phyloP scores from a whole-genome alignment of 2,329 filamentous ascomycete species.

The Claviceps maximensis region DNA sequence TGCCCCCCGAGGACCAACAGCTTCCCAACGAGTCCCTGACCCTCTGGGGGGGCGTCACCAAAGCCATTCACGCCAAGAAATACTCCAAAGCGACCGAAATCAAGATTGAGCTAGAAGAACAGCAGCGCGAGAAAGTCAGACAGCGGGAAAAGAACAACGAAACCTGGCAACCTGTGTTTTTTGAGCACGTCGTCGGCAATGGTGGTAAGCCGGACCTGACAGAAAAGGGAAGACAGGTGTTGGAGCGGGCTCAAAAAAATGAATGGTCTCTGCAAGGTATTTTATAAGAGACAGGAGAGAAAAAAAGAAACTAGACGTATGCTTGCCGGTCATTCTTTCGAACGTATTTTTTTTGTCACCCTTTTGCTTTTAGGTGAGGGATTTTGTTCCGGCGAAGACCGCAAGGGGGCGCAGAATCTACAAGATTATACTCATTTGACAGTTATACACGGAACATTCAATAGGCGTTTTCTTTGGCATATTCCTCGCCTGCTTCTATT shows the following conservation, averaged over 20 bases:
- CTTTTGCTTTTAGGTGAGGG: background rate
- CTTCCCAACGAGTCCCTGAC: conserved; percentile 79
- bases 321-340: background rate
- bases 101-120: conserved; percentile 87
- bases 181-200: conserved; percentile 47
- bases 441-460: background rate
- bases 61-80: conserved; percentile 72
- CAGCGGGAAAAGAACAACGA: conserved; percentile 58
- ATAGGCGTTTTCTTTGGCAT: background rate
- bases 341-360: background rate
- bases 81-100: conserved; percentile 71
- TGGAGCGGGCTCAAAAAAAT: conserved; percentile 38
- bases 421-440: background rate
- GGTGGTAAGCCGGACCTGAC: conserved; percentile 42
- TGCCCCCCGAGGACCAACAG: conserved; percentile 67
- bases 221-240: conserved; percentile 36
- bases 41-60: conserved; percentile 79
- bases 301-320: background rate
- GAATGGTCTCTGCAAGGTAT: conserved; percentile 38
- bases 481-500: no score
- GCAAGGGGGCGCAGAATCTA: background rate
- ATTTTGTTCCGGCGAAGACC: background rate
- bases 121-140: conserved; percentile 71
- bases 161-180: conserved; percentile 80
- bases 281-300: conserved; percentile 14